Evolutionary conservation across 2,329 filamentous ascomycete species (phyloP).

Genomic region (Pyrenochaeta sp.): DNA sequence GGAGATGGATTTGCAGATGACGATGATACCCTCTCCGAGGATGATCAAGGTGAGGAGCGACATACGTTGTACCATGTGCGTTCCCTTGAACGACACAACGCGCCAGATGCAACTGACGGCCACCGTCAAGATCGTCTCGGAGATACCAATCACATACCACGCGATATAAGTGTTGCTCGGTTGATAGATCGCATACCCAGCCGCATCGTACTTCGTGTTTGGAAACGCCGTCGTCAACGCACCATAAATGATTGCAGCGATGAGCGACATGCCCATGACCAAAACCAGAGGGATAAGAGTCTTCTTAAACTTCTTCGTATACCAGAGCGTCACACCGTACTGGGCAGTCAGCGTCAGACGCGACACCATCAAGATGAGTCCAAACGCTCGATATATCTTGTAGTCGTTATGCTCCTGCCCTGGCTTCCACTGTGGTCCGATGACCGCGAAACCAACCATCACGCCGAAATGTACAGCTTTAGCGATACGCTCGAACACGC

Average conservation of each 20-base stretch:
- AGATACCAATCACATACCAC: slow-evolving; percentile 61
- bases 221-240: slow-evolving; percentile 42
- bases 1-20: slow-evolving; percentile 45
- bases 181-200: slow-evolving; percentile 3
- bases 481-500: slow-evolving; percentile 67
- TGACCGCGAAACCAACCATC: slow-evolving; percentile 71
- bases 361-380: slow-evolving; percentile 50
- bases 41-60: slow-evolving; percentile 51
- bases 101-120: slow-evolving; percentile 42
- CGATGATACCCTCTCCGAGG: slow-evolving; percentile 51
- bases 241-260: slow-evolving; percentile 47
- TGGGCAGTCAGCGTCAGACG: slow-evolving; percentile 49
- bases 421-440: slow-evolving; percentile 56
- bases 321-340: slow-evolving; percentile 49
- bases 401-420: slow-evolving; percentile 47
- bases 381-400: slow-evolving; percentile 53
- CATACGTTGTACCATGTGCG: slow-evolving; percentile 50
- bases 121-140: slow-evolving; percentile 42
- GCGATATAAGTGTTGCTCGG: slow-evolving; percentile 53
- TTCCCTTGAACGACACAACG: slow-evolving; percentile 49
- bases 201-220: slow-evolving; percentile 5
- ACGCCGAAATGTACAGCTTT: slow-evolving; percentile 69
- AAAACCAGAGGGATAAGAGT: slow-evolving; percentile 43
- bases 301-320: slow-evolving; percentile 39
- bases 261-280: slow-evolving; percentile 43